Evolutionary conservation across 2,329 filamentous ascomycete genomes (phyloP).

Genomic region (Mycosphaerella arachidis): DNA sequence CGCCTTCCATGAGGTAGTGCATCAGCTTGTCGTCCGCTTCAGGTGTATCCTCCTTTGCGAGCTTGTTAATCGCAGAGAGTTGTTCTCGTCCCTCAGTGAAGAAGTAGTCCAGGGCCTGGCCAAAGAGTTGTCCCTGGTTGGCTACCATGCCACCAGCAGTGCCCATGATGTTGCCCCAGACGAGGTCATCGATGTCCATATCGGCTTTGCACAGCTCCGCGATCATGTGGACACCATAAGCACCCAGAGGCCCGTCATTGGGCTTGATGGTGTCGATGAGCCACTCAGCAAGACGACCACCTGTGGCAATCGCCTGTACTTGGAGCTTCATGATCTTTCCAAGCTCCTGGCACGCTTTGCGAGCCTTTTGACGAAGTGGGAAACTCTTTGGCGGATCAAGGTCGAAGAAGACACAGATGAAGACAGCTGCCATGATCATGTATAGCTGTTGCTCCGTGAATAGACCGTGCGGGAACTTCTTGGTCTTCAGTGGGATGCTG

Average conservation of each 20-base stretch:
- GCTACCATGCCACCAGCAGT: conserved; percentile 54
- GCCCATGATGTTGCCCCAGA: conserved; percentile 55
- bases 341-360: conserved; percentile 45
- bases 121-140: conserved; percentile 56
- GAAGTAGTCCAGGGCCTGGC: conserved; percentile 55
- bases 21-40: conserved; percentile 47
- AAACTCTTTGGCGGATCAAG: conserved; percentile 51
- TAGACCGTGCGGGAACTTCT: conserved; percentile 45
- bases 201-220: conserved; percentile 46
- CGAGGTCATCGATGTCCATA: conserved; percentile 45
- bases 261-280: conserved; percentile 41
- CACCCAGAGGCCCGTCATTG: conserved; percentile 39
- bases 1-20: conserved; percentile 48
- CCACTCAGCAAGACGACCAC: conserved; percentile 36
- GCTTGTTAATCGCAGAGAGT: conserved; percentile 45
- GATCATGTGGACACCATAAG: conserved; percentile 55
- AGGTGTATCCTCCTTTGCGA: conserved; percentile 44
- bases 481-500: conserved; percentile 53
- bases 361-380: conserved; percentile 47
- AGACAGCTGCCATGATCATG: conserved; percentile 50
- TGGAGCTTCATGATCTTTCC: conserved; percentile 49
- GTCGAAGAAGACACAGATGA: conserved; percentile 53
- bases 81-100: conserved; percentile 46
- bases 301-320: conserved; percentile 42
- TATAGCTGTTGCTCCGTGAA: conserved; percentile 54